Evolutionary conservation across 495 filamentous ascomycete genomes (phyloP).

Genomic region (Corynascus novoguineensis): DNA sequence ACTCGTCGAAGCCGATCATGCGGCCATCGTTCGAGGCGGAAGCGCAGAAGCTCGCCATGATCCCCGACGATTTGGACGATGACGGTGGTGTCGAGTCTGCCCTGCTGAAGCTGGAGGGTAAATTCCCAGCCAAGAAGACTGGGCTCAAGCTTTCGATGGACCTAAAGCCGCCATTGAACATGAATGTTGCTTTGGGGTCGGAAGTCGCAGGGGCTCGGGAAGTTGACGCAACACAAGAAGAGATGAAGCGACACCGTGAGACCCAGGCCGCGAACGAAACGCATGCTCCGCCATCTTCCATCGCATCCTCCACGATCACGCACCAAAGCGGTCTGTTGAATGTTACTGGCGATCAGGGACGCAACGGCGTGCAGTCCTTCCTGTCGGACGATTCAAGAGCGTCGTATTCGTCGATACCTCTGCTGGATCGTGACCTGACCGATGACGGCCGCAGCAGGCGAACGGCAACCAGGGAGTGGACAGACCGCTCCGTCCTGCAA

Average conservation of each 20-base stretch:
- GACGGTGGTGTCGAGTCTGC: conserved; percentile 94
- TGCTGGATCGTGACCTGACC: conserved; percentile 67
- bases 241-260: conserved; percentile 45
- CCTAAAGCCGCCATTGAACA: conserved; percentile 18
- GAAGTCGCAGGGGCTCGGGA: conserved; percentile 16
- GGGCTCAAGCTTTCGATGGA: conserved; percentile 37
- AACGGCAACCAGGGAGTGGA: conserved; percentile 39
- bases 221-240: conserved; percentile 27
- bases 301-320: conserved; percentile 18
- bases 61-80: conserved; percentile 75
- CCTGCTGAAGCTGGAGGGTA: conserved; percentile 87
- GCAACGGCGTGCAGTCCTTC: conserved; percentile 35
- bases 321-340: conserved; percentile 24
- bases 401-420: conserved; percentile 72
- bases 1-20: conserved; percentile 70
- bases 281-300: conserved; percentile 21
- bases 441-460: conserved; percentile 46
- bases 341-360: conserved; percentile 6
- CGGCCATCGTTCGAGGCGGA: conserved; percentile 86
- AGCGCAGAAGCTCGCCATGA: conserved; percentile 78
- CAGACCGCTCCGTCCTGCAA: conserved; percentile 41
- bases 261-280: conserved; percentile 38
- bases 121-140: conserved; percentile 53
- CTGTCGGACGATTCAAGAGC: conserved; percentile 44
- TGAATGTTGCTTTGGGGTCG: conserved; percentile 15